Base-by-base conservation (phyloP, 495 filamentous ascomycete species). In the Tuber umbilicatum region DNA sequence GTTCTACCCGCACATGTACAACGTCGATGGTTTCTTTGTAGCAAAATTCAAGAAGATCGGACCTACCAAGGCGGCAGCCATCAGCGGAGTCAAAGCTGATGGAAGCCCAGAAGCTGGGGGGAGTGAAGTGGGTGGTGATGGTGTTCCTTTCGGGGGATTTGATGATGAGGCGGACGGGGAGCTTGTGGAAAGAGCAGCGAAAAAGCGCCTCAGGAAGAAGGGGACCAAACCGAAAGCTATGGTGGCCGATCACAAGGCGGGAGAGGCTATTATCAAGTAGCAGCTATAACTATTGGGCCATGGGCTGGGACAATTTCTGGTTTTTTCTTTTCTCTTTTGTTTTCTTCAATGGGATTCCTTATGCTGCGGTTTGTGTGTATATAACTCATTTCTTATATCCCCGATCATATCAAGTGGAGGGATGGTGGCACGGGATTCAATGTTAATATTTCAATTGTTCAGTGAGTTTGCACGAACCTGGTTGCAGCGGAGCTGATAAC, bases 21-120 rank as follows among this genome's bases (percentile, higher is more conserved):
- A 99, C 85, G 92, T 99, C 39, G 95, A 99, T 78, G 95, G 95
- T 72, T 99, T 99, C 90, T 99, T 96, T 83, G 95, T 98, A 73
- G 91, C 92, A 81, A 99, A 98, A 84, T 90, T 99, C 82, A 94
- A 96, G 85, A 99, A 99, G 88, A 88, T 88, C 41, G 95, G 89
- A 19, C 91, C 91, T 0, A 92, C 90, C 19, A 84, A 85, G 42
- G 87, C 87, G 50, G 86, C 86, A 19, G 86, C 88, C 74, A 81
- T 85, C 31, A 84, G 81, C 72, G 55, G 55, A 19, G 77, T 75
- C 43, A 81, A 81, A 23, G 70, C 75, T 42, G 84, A 85, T 38
- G 86, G 81, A 0, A 83, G 83, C n/a, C 85, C 85, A 21, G 84
- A 84, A 5, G 85, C 86, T 14, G 82, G 78, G 19, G 82, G 79